These are phyloP conservation scores for Ceratocystis smalleyi DNA, from an alignment of 2,329 filamentous ascomycete species.

Conservation along the genomic window DNA sequence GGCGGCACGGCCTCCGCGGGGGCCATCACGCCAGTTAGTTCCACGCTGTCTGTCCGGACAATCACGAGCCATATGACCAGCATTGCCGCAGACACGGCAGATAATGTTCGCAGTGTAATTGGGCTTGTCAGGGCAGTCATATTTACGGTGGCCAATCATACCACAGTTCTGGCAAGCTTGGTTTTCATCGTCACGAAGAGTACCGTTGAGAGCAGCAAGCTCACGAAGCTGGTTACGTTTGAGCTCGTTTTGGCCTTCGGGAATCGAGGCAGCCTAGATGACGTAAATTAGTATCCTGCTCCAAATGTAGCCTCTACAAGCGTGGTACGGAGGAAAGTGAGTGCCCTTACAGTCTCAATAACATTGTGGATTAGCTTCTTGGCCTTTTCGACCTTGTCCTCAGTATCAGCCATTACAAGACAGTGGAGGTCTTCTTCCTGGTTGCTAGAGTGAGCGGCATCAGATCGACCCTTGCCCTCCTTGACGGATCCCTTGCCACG, in stretches of 20 bases:
- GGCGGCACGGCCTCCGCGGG: conserved; percentile 47
- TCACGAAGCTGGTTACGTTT: conserved; percentile 98
- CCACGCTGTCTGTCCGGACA: conserved; percentile 90
- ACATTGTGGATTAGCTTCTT: conserved; percentile 98
- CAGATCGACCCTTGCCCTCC: conserved; percentile 97
- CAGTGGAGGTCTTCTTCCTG: conserved; percentile 99
- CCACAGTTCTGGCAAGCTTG: conserved; percentile 99
- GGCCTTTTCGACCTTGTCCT: conserved; percentile 98
- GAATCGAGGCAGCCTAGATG: conserved; percentile 80
- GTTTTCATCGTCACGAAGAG: conserved; percentile 95
- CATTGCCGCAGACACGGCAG: conserved; percentile 93
- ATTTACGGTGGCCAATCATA: conserved; percentile 97
- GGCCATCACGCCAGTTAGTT: conserved; percentile 65
- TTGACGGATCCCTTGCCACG: conserved; percentile 99
- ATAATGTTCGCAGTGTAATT: conserved; percentile 99
- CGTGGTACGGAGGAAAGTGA: neutral
- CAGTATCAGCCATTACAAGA: conserved; percentile 98
- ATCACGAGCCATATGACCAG: conserved; percentile 94
- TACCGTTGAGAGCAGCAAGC: conserved; percentile 95
- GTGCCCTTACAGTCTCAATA: conserved; percentile 78
- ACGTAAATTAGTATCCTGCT: neutral
- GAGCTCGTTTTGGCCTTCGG: conserved; percentile 95
- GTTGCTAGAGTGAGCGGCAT: conserved; percentile 97
- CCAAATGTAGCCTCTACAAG: too few species aligned
- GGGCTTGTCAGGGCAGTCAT: conserved; percentile 92